These are phyloP conservation scores for Endothia cerciana DNA, from an alignment of 2,329 filamentous ascomycete species.

Conservation along the genomic window DNA sequence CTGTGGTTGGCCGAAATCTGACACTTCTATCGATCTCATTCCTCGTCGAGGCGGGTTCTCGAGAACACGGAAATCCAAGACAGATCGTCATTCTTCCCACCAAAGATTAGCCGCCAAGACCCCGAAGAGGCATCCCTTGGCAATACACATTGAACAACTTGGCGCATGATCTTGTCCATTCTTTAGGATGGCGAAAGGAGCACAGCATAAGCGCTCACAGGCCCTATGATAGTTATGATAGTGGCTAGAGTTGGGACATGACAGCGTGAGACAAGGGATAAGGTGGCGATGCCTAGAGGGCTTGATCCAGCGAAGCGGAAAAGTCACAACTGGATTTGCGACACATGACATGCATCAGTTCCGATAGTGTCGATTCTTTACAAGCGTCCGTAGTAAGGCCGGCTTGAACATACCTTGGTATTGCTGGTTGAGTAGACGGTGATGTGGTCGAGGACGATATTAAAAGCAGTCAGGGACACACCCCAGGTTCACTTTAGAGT, in stretches of 20 bases:
- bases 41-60: neutral
- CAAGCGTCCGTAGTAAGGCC: neutral
- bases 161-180: neutral
- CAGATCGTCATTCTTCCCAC: neutral
- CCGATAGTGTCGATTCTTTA: neutral
- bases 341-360: neutral
- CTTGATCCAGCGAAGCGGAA: neutral
- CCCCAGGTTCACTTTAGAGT: neutral
- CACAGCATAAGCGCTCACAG: neutral
- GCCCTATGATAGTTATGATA: neutral
- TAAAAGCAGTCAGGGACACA: neutral
- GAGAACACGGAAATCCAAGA: neutral
- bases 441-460: neutral
- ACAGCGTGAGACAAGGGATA: neutral
- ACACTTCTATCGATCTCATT: neutral
- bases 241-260: neutral
- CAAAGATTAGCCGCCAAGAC: neutral
- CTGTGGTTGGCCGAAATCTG: neutral
- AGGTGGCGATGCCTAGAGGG: neutral
- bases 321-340: neutral
- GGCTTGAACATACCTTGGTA: neutral
- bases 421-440: neutral
- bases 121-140: constrained; percentile 3
- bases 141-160: neutral
- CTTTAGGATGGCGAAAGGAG: neutral